phyloP scores from a whole-genome alignment of 352 stramenopile genomes.

The Phytophthora aleatoria region DNA sequence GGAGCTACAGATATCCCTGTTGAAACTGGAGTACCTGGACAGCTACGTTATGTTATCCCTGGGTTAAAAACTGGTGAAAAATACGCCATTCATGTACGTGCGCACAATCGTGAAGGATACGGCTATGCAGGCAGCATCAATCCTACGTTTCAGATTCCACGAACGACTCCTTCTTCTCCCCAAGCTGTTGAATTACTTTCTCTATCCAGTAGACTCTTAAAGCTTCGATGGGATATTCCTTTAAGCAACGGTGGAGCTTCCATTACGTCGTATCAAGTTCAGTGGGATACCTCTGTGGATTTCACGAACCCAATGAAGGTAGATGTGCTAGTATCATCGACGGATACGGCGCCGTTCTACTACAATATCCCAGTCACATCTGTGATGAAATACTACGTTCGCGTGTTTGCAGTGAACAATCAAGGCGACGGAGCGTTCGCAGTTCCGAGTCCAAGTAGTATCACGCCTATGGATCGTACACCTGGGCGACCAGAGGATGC shows the following conservation, averaged over 20 bases:
- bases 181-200: slow-evolving; percentile 52
- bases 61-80: slow-evolving; percentile 60
- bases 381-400: slow-evolving; percentile 82
- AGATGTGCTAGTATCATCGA: not conserved
- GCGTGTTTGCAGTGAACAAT: slow-evolving; percentile 93
- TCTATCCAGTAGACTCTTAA: slow-evolving; percentile 71
- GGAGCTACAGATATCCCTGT: slow-evolving; percentile 33
- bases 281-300: slow-evolving; percentile 85
- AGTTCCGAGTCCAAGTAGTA: slow-evolving; percentile 51
- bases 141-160: slow-evolving; percentile 60
- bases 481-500: slow-evolving; percentile 75
- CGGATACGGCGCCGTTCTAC: slow-evolving; percentile 72
- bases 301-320: slow-evolving; percentile 2
- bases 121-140: slow-evolving; percentile 53
- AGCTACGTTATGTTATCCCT: slow-evolving; percentile 44
- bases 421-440: slow-evolving; percentile 68
- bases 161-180: slow-evolving; percentile 46
- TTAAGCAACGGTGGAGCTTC: slow-evolving; percentile 64
- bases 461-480: slow-evolving; percentile 64
- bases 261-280: slow-evolving; percentile 89
- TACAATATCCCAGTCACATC: slow-evolving; percentile 89
- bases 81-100: slow-evolving; percentile 67
- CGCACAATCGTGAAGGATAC: slow-evolving; percentile 67
- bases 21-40: slow-evolving; percentile 38
- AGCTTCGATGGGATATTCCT: slow-evolving; percentile 79